Conservation (phyloP, 176 grass and related monocot species). For the Triticum timopheevii region DNA sequence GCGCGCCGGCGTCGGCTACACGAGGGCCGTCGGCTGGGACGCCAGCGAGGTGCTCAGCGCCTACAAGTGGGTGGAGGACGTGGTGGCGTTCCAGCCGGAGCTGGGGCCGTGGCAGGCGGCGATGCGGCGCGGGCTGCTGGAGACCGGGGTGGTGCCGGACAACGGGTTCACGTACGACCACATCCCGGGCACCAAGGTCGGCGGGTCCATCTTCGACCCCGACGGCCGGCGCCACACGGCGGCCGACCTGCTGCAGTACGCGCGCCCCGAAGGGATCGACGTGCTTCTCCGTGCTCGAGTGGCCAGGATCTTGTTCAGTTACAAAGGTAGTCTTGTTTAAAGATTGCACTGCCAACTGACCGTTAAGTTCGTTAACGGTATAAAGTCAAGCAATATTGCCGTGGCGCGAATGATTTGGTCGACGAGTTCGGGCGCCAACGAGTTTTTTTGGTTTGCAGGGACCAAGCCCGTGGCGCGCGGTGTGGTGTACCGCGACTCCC, state of each 20-base stretch:
- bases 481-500: constrained; percentile 63
- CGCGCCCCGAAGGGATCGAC: constrained; percentile 35
- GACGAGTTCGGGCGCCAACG: neutral
- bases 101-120: constrained; percentile 53
- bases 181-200: constrained; percentile 56
- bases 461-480: constrained; percentile 53
- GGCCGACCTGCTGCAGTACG: constrained; percentile 57
- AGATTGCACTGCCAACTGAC: neutral
- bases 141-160: constrained; percentile 47
- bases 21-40: constrained; percentile 46
- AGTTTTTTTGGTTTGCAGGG: constrained; percentile 6
- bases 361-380: neutral
- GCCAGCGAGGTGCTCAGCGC: constrained; percentile 44
- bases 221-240: constrained; percentile 47
- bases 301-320: constrained; percentile 44
- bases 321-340: constrained; percentile 28
- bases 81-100: constrained; percentile 50
- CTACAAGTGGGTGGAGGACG: constrained; percentile 72
- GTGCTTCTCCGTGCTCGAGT: constrained; percentile 42
- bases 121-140: constrained; percentile 49
- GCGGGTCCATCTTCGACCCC: constrained; percentile 56
- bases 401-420: neutral
- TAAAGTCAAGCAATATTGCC: neutral
- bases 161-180: constrained; percentile 67
- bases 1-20: constrained; percentile 54